Base-by-base conservation (phyloP, 345 rosid genomes). In the Aquilaria malaccensis region DNA sequence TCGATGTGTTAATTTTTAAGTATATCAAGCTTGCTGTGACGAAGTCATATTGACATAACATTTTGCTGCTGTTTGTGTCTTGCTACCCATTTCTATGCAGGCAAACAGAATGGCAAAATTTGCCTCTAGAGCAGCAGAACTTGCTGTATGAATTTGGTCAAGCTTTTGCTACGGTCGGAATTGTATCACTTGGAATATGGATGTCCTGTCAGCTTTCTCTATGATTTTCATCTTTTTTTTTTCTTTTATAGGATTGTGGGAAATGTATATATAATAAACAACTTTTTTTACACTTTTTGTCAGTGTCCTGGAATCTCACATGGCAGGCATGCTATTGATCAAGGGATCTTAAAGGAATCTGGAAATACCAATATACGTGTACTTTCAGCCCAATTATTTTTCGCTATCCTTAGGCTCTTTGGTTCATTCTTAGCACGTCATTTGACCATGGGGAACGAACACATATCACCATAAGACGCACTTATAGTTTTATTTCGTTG, bases 161-260 rank as follows among this genome's bases (percentile, higher is more conserved):
- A 79, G 97, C 94, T 10, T 67, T 80, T 53, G 89, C 86, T 2
- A 93, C 96, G 3, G 58, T 93, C 9, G 96, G 91, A 45, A 64
- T 84, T 50, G 97, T 89, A 50, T 73, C 83, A 0, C 76, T 83
- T 4, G 97, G 91, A 59, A 79, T 89, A 77, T 93, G 98, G 98
- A 75, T 85, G 80, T 64, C 87, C 45, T 83, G 86, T 64, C 72
- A 61, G 71, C 81, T 89, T 32, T 74, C 76, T 55, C 66, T 71
- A 29, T 78, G 74, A 77, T 65, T 55, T 45, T 51, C 43, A 37
- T 9, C 43, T 37, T 5, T 37, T 37, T 37, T 15, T 22, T 22
- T 22, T 22, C 43, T 37, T 0, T 5, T 37, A 37, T 41, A 49
- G 49, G 22, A 60, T 64, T 51, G 43, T 46, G 65, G 47, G 22